Conservation (phyloP, 2,329 filamentous ascomycete species). For the Fusarium torulosum region DNA sequence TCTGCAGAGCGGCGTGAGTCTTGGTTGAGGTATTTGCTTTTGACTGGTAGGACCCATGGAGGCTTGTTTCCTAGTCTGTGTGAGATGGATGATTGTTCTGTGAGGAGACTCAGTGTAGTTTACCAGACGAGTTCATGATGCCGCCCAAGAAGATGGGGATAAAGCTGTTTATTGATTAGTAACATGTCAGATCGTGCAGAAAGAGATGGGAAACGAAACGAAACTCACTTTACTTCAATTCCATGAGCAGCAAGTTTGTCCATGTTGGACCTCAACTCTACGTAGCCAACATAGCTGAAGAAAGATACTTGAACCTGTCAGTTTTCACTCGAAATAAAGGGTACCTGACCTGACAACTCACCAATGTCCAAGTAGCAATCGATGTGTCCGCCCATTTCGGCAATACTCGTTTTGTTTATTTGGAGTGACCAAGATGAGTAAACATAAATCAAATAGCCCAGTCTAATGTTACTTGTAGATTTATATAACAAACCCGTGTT, state of each 20-base stretch:
- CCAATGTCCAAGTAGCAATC: constrained; percentile 76
- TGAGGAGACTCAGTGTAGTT: neutral
- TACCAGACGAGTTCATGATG: constrained; percentile 71
- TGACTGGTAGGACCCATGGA: constrained; percentile 77
- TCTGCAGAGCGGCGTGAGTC: constrained; percentile 58
- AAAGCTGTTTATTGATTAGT: constrained; percentile 60
- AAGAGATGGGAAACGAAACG: too few species aligned
- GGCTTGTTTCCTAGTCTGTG: constrained; percentile 74
- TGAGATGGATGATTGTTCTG: constrained; percentile 8
- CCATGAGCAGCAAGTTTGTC: constrained; percentile 67
- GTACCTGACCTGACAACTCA: constrained; percentile 52
- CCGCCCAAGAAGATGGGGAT: constrained; percentile 79
- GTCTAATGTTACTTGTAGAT: neutral
- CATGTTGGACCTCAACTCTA: constrained; percentile 69
- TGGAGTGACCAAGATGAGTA: neutral
- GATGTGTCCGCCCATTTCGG: constrained; percentile 70
- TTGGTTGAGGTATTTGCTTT: constrained; percentile 67
- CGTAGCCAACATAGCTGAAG: constrained; percentile 69
- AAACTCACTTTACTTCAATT: constrained; percentile 73
- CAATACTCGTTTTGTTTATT: neutral
- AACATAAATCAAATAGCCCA: neutral
- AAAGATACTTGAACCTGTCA: constrained; percentile 67
- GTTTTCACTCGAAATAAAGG: neutral
- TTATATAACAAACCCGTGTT: neutral
- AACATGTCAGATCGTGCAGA: neutral